Evolutionary conservation across 352 stramenopile species (phyloP).

Genomic region (Globisporangium recalcitrans): DNA sequence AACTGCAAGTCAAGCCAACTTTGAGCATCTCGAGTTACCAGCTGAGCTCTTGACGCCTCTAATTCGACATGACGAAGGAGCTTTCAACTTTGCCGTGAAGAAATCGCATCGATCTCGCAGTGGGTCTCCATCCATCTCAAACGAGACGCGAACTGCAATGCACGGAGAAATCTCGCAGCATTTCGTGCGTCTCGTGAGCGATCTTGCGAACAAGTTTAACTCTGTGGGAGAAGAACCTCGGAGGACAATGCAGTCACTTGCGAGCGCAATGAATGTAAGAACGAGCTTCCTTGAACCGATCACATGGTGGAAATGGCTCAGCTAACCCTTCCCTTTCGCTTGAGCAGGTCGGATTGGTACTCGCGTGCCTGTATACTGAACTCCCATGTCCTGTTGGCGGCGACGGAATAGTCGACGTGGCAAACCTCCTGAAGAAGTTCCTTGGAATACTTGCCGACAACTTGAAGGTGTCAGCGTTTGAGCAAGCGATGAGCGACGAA

Average conservation of each 20-base stretch:
- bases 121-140: constrained; percentile 33
- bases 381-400: constrained; percentile 11
- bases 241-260: constrained; percentile 29
- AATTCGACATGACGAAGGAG: not conserved
- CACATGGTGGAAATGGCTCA: constrained; percentile 11
- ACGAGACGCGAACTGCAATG: constrained; percentile 16
- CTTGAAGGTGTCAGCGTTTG: constrained; percentile 4
- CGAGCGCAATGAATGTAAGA: constrained; percentile 39
- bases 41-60: constrained; percentile 8
- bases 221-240: constrained; percentile 21
- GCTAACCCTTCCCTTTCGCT: not conserved
- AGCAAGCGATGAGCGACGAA: constrained; percentile 3
- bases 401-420: constrained; percentile 9
- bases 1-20: constrained; percentile 25
- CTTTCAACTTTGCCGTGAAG: not conserved
- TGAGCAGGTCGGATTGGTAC: constrained; percentile 33
- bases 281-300: constrained; percentile 7
- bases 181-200: constrained; percentile 35
- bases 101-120: not conserved
- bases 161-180: constrained; percentile 25
- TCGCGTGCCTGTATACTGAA: constrained; percentile 34
- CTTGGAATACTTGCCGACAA: constrained; percentile 46
- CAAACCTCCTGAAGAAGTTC: constrained; percentile 34
- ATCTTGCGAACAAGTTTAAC: constrained; percentile 33
- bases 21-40: constrained; percentile 16